Percentiles rank a stretch among this genome's conserved stretches.
phyloP scores from a whole-genome alignment of 176 grass and related monocot genomes.

The Lolium rigidum region DNA sequence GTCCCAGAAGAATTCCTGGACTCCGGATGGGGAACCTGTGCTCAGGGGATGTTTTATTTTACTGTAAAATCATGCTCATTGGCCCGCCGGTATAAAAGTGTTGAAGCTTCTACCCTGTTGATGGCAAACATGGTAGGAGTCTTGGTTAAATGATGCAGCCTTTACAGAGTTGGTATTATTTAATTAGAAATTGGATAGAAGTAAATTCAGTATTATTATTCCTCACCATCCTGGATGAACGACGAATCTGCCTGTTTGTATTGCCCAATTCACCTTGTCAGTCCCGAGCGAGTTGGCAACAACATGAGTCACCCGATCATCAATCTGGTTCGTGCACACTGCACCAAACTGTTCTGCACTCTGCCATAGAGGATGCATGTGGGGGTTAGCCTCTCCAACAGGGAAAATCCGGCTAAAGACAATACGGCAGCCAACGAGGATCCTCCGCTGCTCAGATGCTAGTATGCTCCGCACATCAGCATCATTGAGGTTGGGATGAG shows the following conservation, averaged over 20 bases:
- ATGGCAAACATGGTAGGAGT: constrained; percentile 41
- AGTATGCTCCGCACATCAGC: constrained; percentile 93
- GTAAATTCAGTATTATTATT: constrained; percentile 36
- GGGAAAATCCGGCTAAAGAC: constrained; percentile 96
- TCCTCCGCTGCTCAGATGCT: constrained; percentile 83
- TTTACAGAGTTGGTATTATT: not conserved
- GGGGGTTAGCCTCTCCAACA: constrained; percentile 75
- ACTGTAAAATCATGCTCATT: constrained; percentile 80
- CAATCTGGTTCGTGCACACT: constrained; percentile 76
- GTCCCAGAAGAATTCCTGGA: not conserved
- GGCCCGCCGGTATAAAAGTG: constrained; percentile 80
- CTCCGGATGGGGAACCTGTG: constrained; percentile 11
- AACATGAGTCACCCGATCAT: constrained; percentile 93
- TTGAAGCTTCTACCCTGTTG: constrained; percentile 97
- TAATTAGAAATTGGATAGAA: constrained; percentile 27
- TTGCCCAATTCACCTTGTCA: constrained; percentile 98
- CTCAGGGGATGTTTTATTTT: constrained; percentile 42
- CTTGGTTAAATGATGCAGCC: constrained; percentile 39
- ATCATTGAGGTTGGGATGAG: constrained; percentile 77
- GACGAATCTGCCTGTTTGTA: constrained; percentile 85
- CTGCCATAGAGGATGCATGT: constrained; percentile 90
- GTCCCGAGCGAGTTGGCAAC: constrained; percentile 94
- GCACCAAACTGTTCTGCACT: constrained; percentile 96
- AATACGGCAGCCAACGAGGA: constrained; percentile 81
- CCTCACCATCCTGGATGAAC: constrained; percentile 97